These are phyloP conservation scores for Quercus ilex DNA, from an alignment of 306 rosid genomes.

Conservation along the genomic window DNA sequence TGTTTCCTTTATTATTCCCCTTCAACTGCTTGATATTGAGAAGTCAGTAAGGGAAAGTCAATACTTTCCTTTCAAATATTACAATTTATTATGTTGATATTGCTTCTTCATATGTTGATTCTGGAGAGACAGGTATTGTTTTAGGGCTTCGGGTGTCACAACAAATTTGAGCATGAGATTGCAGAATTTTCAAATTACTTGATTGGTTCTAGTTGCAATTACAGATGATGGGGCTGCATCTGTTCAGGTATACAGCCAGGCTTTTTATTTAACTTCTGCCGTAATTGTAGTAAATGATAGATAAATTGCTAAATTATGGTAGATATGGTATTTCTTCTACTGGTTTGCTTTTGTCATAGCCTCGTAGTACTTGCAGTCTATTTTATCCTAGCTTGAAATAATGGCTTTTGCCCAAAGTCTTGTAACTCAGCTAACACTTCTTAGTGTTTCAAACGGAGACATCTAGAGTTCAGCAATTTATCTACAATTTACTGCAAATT, in stretches of 20 bases:
- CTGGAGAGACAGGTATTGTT: conserved; percentile 56
- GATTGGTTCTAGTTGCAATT: conserved; percentile 54
- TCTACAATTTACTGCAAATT: not conserved
- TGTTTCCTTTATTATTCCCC: conserved; percentile 48
- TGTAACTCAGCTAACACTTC: too few relatives aligned
- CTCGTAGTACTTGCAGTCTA: not conserved
- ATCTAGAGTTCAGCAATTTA: not conserved
- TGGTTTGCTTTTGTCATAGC: not conserved
- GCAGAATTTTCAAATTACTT: conserved; percentile 49
- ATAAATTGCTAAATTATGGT: not conserved
- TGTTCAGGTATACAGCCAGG: conserved; percentile 50
- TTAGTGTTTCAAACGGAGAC: conserved; percentile 37
- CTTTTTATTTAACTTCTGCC: conserved; percentile 1
- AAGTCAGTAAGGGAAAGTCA: conserved; percentile 52
- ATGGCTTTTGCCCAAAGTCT: too few relatives aligned
- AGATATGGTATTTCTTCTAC: not conserved
- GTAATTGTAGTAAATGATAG: not conserved
- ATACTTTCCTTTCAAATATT: conserved; percentile 60
- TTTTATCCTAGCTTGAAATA: too few relatives aligned
- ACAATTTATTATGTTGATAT: conserved; percentile 40
- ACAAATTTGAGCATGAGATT: conserved; percentile 68
- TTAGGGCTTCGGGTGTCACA: conserved; percentile 61
- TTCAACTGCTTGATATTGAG: conserved; percentile 60
- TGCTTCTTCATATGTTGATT: conserved; percentile 48
- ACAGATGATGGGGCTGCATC: conserved; percentile 71